phyloP scores from a whole-genome alignment of 2,329 filamentous ascomycete genomes.

The Trichoderma sp. region DNA sequence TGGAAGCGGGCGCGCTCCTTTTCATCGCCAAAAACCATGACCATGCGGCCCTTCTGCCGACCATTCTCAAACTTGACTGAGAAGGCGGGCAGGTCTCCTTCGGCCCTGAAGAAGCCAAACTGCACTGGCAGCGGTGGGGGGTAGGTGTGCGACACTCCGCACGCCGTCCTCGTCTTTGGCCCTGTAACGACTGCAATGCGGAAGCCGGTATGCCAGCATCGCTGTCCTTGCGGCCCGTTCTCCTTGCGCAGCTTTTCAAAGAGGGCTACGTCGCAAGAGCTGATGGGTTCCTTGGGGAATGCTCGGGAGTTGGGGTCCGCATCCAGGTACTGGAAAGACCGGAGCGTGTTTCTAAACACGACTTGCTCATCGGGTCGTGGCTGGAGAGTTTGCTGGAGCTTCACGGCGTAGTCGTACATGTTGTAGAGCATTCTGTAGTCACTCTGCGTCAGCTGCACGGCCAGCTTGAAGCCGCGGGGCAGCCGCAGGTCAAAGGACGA shows the following conservation, averaged over 20 bases:
- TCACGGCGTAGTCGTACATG: slow-evolving; percentile 82
- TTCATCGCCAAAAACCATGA: slow-evolving; percentile 75
- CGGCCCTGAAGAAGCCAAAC: slow-evolving; percentile 75
- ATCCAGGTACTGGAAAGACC: slow-evolving; percentile 81
- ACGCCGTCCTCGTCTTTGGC: slow-evolving; percentile 74
- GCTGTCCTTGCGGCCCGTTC: slow-evolving; percentile 70
- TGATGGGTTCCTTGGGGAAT: slow-evolving; percentile 75
- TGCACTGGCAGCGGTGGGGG: slow-evolving; percentile 68
- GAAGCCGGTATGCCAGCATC: slow-evolving; percentile 76
- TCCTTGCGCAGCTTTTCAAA: slow-evolving; percentile 73
- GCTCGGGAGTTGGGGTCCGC: slow-evolving; percentile 66
- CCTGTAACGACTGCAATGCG: slow-evolving; percentile 78
- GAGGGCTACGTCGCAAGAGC: slow-evolving; percentile 70
- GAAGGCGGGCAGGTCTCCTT: slow-evolving; percentile 69
- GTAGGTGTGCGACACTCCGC: slow-evolving; percentile 72
- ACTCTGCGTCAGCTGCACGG: slow-evolving; percentile 69
- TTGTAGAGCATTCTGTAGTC: slow-evolving; percentile 80
- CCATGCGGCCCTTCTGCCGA: slow-evolving; percentile 68
- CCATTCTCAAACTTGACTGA: slow-evolving; percentile 71
- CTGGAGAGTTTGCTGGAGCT: slow-evolving; percentile 71
- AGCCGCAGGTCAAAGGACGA: slow-evolving; percentile 69
- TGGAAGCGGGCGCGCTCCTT: slow-evolving; percentile 72
- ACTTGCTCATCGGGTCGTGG: slow-evolving; percentile 69
- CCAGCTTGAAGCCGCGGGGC: slow-evolving; percentile 74
- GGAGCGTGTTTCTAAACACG: slow-evolving; percentile 69